Conservation (phyloP, 257 asterid species). For the Cinchona pubescens region DNA sequence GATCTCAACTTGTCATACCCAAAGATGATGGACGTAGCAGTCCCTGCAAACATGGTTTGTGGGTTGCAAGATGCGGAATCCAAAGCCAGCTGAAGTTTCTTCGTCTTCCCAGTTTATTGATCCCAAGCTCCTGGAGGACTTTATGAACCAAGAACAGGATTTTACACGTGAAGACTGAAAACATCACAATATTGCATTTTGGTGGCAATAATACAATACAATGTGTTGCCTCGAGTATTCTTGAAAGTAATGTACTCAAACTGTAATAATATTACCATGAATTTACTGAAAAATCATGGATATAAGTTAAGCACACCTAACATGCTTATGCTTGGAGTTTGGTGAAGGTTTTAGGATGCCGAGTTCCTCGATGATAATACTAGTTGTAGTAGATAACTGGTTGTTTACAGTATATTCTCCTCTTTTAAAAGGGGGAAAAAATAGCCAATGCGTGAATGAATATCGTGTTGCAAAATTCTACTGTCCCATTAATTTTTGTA, state of each 20-base stretch:
- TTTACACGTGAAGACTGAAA: not conserved
- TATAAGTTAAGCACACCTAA: not conserved
- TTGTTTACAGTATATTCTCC: no score
- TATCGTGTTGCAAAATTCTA: no score
- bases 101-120: not conserved
- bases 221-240: not conserved
- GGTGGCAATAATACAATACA: not conserved
- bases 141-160: not conserved
- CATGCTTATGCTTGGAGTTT: not conserved
- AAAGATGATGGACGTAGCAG: constrained; percentile 87
- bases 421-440: no score
- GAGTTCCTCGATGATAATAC: no score
- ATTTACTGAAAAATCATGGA: not conserved
- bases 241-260: not conserved
- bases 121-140: not conserved
- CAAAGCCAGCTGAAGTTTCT: constrained; percentile 27
- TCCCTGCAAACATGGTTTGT: constrained; percentile 93
- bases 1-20: constrained; percentile 85
- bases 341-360: no score
- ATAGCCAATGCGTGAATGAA: no score
- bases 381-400: no score
- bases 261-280: not conserved
- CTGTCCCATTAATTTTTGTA: no score
- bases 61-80: constrained; percentile 67
- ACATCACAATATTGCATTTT: not conserved